Base-by-base conservation (phyloP, 2,329 filamentous ascomycete genomes). In the Leptographium procerum region DNA sequence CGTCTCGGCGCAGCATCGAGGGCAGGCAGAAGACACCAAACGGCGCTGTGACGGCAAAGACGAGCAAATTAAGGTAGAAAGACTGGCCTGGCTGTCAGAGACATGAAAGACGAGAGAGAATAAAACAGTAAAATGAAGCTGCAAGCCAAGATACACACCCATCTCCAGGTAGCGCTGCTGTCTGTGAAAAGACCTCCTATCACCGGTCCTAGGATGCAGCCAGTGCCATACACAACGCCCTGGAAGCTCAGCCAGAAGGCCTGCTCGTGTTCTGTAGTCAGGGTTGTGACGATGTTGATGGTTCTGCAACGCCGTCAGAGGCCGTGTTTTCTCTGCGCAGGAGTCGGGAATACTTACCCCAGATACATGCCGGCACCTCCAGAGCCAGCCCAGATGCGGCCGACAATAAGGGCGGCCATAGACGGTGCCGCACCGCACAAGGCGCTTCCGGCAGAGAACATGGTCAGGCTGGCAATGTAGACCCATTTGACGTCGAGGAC, bases 21-120 rank as follows among this genome's bases (percentile, higher is more conserved):
- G 70, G 70, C 0, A 74, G 57, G 16, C 65, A 45, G 36, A 71
- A 66, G 13, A 72, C 24, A 53, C 64, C 71, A 2, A 66, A 61
- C 0, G 68, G 68, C 0, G 61, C 59, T 9, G 63, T 63, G 45
- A 72, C 66, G 31, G 63, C 75, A 9, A 69, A 79, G 0, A 77
- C 72, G 52, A 78, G 68, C 0, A 84, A 70, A 62, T 84, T 84
- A 69, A 84, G 77, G 63, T 85, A 85, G 59, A 79, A 79, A 0
- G 69, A 69, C 60, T 62, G 34, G 69, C 69, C 60, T 62, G 34
- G 28, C 1, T 3, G 33, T 29, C 13, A 36, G 29, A 3, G 9
- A 6, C 2, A 22, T 5, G 29, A 10, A 29, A 47, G 24, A 16
- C 14, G 28, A 22, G 4, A 2, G 4, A 24, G 3, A 13, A 10